phyloP scores from a whole-genome alignment of 2,329 filamentous ascomycete species.

The Curvularia eragrostidis region DNA sequence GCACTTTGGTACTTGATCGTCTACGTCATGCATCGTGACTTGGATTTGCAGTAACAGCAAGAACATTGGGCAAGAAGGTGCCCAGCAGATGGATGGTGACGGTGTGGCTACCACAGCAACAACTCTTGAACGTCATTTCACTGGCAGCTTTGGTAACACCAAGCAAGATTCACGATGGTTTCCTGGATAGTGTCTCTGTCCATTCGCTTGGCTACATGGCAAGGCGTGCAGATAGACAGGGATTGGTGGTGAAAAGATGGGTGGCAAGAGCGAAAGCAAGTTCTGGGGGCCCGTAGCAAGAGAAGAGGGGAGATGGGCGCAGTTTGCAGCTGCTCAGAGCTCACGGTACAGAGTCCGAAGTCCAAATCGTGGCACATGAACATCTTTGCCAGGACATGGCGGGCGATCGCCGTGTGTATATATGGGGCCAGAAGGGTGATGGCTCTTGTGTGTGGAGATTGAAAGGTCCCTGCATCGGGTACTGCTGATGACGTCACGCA shows the following conservation, averaged over 20 bases:
- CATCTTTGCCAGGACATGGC: background rate
- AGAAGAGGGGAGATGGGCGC: background rate
- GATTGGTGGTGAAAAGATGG: constrained; percentile 10
- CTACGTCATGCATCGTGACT: constrained; percentile 36
- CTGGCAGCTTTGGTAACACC: background rate
- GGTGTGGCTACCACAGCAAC: constrained; percentile 3
- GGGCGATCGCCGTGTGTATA: background rate
- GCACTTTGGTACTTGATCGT: constrained; percentile 3
- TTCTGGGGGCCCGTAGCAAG: background rate
- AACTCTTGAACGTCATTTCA: constrained; percentile 11
- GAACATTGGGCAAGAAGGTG: constrained; percentile 16
- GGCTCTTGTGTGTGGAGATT: background rate
- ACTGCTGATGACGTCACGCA: constrained; percentile 26
- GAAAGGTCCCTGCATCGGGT: constrained; percentile 24
- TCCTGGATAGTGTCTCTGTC: constrained; percentile 13
- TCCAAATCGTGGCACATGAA: background rate
- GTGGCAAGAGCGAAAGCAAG: constrained; percentile 7
- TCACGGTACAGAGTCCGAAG: background rate
- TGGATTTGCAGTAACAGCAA: constrained; percentile 15
- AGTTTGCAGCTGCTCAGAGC: background rate
- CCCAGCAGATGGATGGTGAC: constrained; percentile 5
- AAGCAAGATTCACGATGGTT: constrained; percentile 1
- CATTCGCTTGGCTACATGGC: constrained; percentile 13
- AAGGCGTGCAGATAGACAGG: constrained; percentile 13
- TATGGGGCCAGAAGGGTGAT: background rate